Evolutionary conservation across 108 stramenopile species (phyloP).

Genomic region (Chaetoceros tenuissimus): DNA sequence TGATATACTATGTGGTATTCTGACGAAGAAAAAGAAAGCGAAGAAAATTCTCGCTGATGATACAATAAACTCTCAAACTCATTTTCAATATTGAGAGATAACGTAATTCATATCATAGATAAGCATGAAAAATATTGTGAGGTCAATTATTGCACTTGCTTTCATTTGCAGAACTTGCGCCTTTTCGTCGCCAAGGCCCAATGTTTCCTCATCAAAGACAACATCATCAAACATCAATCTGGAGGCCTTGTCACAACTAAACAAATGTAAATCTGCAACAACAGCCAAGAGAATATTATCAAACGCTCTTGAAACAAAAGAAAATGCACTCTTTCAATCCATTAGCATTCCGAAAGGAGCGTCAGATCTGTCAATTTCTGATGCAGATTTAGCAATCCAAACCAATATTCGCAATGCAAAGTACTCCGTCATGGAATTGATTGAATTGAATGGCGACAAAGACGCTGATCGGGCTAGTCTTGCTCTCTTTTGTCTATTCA

Average conservation of each 20-base stretch:
- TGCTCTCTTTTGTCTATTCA: conserved; percentile 46
- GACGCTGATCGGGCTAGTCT: conserved; percentile 72
- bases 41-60: no score
- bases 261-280: conserved; percentile 38
- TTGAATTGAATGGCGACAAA: conserved; percentile 70
- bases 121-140: no score
- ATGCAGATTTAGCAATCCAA: conserved; percentile 81
- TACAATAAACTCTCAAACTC: no score
- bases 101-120: no score
- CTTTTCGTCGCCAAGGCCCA: no score
- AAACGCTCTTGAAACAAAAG: conserved; percentile 18
- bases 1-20: no score
- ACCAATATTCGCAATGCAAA: conserved; percentile 66
- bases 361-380: conserved; percentile 52
- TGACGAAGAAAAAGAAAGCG: no score
- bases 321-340: conserved; percentile 36
- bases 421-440: conserved; percentile 67
- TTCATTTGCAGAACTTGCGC: no score
- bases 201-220: no score
- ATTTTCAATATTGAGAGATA: no score
- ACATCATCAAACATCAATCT: no score
- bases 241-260: conserved; percentile 20
- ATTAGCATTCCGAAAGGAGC: conserved; percentile 51
- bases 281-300: conserved; percentile 36
- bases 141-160: no score